Conservation (phyloP, 805 yeast genomes). For the Starmerella bombi region DNA sequence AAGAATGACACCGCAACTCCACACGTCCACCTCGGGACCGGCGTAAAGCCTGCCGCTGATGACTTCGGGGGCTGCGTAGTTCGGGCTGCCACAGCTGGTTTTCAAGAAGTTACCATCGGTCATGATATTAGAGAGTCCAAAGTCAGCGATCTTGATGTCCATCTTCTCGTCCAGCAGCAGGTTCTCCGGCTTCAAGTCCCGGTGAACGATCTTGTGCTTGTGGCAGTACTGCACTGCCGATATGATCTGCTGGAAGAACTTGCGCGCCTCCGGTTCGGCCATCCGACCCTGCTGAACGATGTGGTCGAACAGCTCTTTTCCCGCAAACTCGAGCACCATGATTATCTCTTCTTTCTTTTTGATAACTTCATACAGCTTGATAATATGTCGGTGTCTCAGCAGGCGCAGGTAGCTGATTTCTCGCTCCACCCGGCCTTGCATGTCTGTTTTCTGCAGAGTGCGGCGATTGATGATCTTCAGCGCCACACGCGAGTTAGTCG, state of each 20-base stretch:
- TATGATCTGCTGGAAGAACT: conserved; percentile 91
- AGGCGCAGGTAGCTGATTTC: conserved; percentile 82
- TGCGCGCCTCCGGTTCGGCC: conserved; percentile 81
- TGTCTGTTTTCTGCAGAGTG: conserved; percentile 84
- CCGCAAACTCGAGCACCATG: conserved; percentile 95
- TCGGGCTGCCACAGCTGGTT: conserved; percentile 93
- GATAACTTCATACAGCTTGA: conserved; percentile 87
- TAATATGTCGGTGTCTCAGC: conserved; percentile 89
- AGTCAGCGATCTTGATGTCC: conserved; percentile 92
- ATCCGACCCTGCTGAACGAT: conserved; percentile 87
- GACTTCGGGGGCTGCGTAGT: conserved; percentile 96
- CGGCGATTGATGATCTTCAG: conserved; percentile 83
- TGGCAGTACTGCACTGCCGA: conserved; percentile 96
- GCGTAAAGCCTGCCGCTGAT: conserved; percentile 89
- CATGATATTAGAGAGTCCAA: conserved; percentile 90
- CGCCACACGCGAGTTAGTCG: conserved; percentile 87
- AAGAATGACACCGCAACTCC: conserved; percentile 93
- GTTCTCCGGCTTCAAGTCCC: conserved; percentile 94
- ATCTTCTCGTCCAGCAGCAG: conserved; percentile 74
- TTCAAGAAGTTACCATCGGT: conserved; percentile 93
- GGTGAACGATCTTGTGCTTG: conserved; percentile 87
- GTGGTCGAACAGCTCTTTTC: conserved; percentile 90
- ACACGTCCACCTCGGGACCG: conserved; percentile 95
- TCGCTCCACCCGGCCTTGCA: conserved; percentile 93
- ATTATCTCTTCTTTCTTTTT: conserved; percentile 90